phyloP scores from a whole-genome alignment of 129 eudicot genomes.

The sunflower (Helianthus annuus) region DNA sequence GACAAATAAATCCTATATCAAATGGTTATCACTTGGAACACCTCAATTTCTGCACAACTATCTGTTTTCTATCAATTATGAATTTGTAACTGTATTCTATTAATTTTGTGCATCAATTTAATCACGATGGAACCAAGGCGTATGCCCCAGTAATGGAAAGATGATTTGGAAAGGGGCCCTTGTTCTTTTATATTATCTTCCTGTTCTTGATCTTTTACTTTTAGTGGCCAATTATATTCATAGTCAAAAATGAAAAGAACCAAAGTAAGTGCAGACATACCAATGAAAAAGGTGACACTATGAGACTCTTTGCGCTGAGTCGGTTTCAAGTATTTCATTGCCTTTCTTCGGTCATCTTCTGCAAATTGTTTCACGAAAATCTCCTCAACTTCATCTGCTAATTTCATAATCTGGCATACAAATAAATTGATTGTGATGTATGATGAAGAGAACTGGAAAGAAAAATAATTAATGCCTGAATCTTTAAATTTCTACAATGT shows the following conservation, averaged over 20 bases:
- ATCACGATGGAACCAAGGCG: constrained; percentile 25
- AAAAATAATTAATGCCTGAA: background rate
- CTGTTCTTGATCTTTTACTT: constrained; percentile 23
- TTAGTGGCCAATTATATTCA: constrained; percentile 29
- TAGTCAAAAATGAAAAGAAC: constrained; percentile 10
- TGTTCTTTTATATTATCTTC: constrained; percentile 45
- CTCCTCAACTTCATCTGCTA: constrained; percentile 90
- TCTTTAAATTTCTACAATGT: constrained; percentile 5
- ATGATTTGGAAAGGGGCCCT: constrained; percentile 34
- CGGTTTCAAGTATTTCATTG: constrained; percentile 95
- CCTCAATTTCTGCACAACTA: background rate
- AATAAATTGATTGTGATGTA: constrained; percentile 1
- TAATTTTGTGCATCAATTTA: background rate
- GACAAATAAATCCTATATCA: no score
- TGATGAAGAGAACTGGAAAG: constrained; percentile 22
- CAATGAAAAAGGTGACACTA: constrained; percentile 88
- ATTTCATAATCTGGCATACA: constrained; percentile 59
- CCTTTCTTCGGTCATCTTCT: constrained; percentile 74
- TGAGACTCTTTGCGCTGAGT: constrained; percentile 88
- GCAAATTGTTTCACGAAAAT: constrained; percentile 77
- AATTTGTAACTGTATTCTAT: background rate
- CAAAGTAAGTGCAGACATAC: constrained; percentile 42
- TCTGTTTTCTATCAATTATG: background rate
- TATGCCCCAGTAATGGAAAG: constrained; percentile 43
- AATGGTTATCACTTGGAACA: background rate